These are phyloP conservation scores for Penicillium cosmopolitanum DNA, from an alignment of 495 filamentous ascomycete species.

Conservation along the genomic window DNA sequence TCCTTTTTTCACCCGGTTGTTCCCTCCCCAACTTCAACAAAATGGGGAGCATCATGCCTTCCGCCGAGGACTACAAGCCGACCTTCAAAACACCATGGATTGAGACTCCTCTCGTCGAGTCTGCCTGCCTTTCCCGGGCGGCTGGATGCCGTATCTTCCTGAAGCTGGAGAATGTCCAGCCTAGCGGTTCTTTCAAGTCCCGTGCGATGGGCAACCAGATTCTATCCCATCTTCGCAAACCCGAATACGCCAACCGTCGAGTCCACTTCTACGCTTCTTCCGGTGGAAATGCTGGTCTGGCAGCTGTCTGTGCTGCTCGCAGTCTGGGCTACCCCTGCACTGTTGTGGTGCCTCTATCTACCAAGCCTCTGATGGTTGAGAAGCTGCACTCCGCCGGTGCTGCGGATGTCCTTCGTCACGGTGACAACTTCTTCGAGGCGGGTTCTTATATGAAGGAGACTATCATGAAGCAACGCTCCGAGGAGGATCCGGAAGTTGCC, in stretches of 20 bases:
- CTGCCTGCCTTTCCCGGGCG: constrained; percentile 65
- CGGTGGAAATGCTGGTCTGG: constrained; percentile 92
- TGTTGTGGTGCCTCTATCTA: constrained; percentile 76
- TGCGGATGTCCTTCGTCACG: constrained; percentile 68
- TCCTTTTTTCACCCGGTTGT: constrained; percentile 3
- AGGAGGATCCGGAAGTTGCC: constrained; percentile 54
- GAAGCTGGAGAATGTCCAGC: constrained; percentile 93
- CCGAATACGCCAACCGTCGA: constrained; percentile 35
- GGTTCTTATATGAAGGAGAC: constrained; percentile 70
- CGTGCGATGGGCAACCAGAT: constrained; percentile 84
- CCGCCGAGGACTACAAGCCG: constrained; percentile 39
- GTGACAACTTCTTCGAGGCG: constrained; percentile 75
- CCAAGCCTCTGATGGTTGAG: constrained; percentile 69
- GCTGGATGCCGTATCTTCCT: constrained; percentile 83
- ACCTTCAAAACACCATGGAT: constrained; percentile 62
- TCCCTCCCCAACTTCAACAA: constrained; percentile 19
- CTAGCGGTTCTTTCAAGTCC: constrained; percentile 94
- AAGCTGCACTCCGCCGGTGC: constrained; percentile 74
- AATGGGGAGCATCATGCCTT: constrained; percentile 39
- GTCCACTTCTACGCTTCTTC: constrained; percentile 87
- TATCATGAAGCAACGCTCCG: constrained; percentile 52
- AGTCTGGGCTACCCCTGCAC: constrained; percentile 73
- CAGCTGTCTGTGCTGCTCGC: constrained; percentile 77
- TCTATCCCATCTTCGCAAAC: constrained; percentile 56
- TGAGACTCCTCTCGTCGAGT: constrained; percentile 73